Evolutionary conservation across 805 yeast species (phyloP), one percentile per base, ranked within the genome.

Genomic region (Candida maltosa): DNA sequence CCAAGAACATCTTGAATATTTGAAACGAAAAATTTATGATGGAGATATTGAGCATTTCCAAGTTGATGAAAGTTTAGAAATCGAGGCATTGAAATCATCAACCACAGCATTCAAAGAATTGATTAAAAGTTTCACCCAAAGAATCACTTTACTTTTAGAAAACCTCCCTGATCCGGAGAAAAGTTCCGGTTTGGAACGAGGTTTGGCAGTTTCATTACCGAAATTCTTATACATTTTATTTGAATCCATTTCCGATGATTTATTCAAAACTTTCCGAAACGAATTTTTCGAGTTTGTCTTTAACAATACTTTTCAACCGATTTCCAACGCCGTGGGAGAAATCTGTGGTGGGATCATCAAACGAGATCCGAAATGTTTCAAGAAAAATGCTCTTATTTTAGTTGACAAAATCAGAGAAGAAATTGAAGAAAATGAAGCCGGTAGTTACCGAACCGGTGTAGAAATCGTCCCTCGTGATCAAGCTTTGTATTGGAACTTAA

Each of bases 401-500:
- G 59, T 70, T 31, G 65, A 65, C 4, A 71, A 71, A 34, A 78
- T 89, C 17, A 63, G 68, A 24, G 76, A 71, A 22, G 95, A 91
- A 51, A 68, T 91, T 15, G 62, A 63, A 8, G 86, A 80, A 44
- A 84, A 89, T 44, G 83, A 78, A 3, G 97, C 97, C 0, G 97
- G 97, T 3, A 59, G 74, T 1, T 64, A 80, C 0, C 73, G 96
- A 53, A 72, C 77, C 4, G 76, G 82, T 0, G 64, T 73, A 5
- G 89, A 83, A 20, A 68, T 83, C 17, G 68, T 79, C 18, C 85
- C 85, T n/a, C 71, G 88, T 27, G 97, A 93, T 56, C 82, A 81
- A 20, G 75, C 80, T 14, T 60, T 93, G 6, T 77, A 78, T 20
- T 78, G 95, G 77, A 76, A 81, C 49, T 54, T 86, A 21, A 72